Percentiles rank a stretch among this genome's conserved stretches.
These are phyloP conservation scores for Mycena haematopus DNA, from an alignment of 768 basidiomycete genomes.

Conservation along the genomic window DNA sequence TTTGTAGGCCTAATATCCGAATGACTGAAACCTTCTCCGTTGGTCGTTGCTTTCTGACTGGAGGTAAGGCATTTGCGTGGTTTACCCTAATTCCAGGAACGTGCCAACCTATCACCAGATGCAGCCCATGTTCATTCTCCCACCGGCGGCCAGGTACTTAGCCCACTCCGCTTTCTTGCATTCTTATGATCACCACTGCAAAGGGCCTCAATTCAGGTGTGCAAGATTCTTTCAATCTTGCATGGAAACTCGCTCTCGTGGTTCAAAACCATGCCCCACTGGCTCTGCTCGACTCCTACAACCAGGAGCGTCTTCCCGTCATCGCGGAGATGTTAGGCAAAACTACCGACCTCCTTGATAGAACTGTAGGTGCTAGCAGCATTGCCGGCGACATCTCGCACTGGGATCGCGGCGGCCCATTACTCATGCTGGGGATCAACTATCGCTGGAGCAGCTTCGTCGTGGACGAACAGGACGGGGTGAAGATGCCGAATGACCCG, in stretches of 20 bases:
- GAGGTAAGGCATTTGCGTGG: too few species aligned
- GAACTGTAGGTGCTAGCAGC: conserved; percentile 2
- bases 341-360: conserved; percentile 28
- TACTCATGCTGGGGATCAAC: conserved; percentile 57
- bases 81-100: too few species aligned
- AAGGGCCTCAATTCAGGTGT: conserved; percentile 20
- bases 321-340: conserved; percentile 37
- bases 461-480: conserved; percentile 45
- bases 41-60: too few species aligned
- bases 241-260: conserved; percentile 40
- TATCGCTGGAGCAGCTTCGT: conserved; percentile 58
- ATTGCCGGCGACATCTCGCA: conserved; percentile 13
- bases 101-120: too few species aligned
- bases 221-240: conserved; percentile 36
- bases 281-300: conserved; percentile 36
- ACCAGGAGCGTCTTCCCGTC: conserved; percentile 38
- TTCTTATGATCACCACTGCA: conserved; percentile 15
- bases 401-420: conserved; percentile 31
- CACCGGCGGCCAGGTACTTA: too few species aligned
- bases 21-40: too few species aligned
- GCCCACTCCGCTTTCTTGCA: too few species aligned
- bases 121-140: too few species aligned
- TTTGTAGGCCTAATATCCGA: too few species aligned
- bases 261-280: conserved; percentile 23
- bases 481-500: conserved; percentile 26